phyloP scores from a whole-genome alignment of 331 rosid species.

The Dryas integrifolia region DNA sequence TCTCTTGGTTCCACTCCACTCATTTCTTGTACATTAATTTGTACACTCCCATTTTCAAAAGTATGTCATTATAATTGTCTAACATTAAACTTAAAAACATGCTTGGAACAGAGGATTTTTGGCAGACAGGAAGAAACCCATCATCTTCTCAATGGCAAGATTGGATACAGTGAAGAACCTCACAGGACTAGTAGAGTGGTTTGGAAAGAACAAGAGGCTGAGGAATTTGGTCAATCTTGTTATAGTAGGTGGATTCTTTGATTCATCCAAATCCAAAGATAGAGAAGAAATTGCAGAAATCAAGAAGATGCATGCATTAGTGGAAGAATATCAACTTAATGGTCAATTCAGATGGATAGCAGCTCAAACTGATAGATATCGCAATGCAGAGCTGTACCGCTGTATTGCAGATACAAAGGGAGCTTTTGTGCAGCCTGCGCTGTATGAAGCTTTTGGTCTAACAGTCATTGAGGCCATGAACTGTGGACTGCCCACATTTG shows the following conservation, averaged over 20 bases:
- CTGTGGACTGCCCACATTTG: slow-evolving; percentile 91
- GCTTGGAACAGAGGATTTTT: slow-evolving; percentile 67
- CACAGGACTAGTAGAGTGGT: slow-evolving; percentile 85
- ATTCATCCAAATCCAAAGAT: slow-evolving; percentile 83
- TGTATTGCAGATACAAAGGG: slow-evolving; percentile 79
- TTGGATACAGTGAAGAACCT: slow-evolving; percentile 89
- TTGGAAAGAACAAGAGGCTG: slow-evolving; percentile 63
- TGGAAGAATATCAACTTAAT: slow-evolving; percentile 56
- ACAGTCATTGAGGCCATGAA: slow-evolving; percentile 97
- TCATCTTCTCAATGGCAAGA: slow-evolving; percentile 93
- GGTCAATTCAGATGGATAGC: slow-evolving; percentile 93
- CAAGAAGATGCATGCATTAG: slow-evolving; percentile 71
- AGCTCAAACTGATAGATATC: slow-evolving; percentile 80
- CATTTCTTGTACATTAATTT: background rate
- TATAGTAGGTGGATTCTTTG: slow-evolving; percentile 83
- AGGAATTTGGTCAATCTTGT: slow-evolving; percentile 73
- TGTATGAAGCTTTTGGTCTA: slow-evolving; percentile 89
- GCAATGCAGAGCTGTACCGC: slow-evolving; percentile 81
- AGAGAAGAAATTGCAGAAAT: slow-evolving; percentile 90
- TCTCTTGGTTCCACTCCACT: background rate
- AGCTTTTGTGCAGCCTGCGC: slow-evolving; percentile 94
- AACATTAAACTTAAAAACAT: background rate
- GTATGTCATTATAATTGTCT: background rate
- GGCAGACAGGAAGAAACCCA: slow-evolving; percentile 76
- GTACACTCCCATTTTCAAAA: background rate